Conservation (phyloP, 441 rosid species). For the Eutrema salsugineum region DNA sequence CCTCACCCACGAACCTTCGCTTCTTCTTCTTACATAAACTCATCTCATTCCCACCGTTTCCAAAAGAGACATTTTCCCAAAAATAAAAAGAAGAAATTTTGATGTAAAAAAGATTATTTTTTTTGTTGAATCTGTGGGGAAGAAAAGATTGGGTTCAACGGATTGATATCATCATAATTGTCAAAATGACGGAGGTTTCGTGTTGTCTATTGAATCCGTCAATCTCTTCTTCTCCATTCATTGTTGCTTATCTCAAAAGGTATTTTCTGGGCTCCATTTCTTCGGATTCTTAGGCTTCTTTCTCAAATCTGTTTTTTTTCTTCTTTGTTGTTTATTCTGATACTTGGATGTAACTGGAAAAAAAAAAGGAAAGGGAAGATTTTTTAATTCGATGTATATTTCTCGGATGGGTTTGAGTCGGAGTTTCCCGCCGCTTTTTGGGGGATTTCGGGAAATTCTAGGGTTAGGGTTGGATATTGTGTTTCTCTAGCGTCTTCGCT, state of each 20-base stretch:
- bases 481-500: constrained; percentile 40
- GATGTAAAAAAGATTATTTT: not conserved
- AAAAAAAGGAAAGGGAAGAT: not conserved
- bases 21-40: constrained; percentile 15
- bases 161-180: constrained; percentile 22
- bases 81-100: not conserved
- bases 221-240: constrained; percentile 30
- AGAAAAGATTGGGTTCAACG: not conserved
- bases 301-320: not conserved
- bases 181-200: constrained; percentile 33
- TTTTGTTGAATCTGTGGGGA: not conserved
- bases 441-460: constrained; percentile 56
- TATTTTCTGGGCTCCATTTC: constrained; percentile 37
- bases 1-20: constrained; percentile 30
- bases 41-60: constrained; percentile 5
- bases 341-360: not conserved
- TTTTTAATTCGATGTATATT: constrained; percentile 34
- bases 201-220: constrained; percentile 26
- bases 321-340: not conserved
- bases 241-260: constrained; percentile 46
- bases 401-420: constrained; percentile 43
- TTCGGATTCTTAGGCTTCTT: constrained; percentile 11
- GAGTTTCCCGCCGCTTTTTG: constrained; percentile 54
- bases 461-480: constrained; percentile 53
- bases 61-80: not conserved